Percentiles rank a stretch among this genome's conserved stretches.
Evolutionary conservation across 2,329 filamentous ascomycete species (phyloP).

Genomic region (Apiospora marii): DNA sequence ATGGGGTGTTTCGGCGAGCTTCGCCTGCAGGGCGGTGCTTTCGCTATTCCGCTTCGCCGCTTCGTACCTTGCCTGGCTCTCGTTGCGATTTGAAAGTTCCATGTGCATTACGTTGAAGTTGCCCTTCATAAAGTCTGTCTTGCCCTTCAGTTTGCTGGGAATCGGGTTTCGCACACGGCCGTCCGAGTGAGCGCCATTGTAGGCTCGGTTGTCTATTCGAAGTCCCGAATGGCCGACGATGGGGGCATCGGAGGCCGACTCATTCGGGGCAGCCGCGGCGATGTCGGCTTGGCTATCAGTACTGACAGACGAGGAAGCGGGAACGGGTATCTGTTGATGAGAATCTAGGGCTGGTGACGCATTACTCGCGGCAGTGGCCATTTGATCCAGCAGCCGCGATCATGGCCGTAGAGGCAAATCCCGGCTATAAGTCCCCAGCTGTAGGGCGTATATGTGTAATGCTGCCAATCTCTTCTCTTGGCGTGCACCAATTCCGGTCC

Average conservation of each 20-base stretch:
- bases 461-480: not conserved
- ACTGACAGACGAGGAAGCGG: slow-evolving; percentile 16
- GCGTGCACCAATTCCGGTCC: not conserved
- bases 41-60: slow-evolving; percentile 69
- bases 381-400: slow-evolving; percentile 20
- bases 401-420: slow-evolving; percentile 18
- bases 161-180: slow-evolving; percentile 64
- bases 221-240: slow-evolving; percentile 24
- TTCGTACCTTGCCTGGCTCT: slow-evolving; percentile 57
- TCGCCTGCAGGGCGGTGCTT: slow-evolving; percentile 65
- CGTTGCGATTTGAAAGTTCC: slow-evolving; percentile 54
- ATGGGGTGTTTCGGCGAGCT: slow-evolving; percentile 60
- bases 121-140: slow-evolving; percentile 62
- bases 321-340: slow-evolving; percentile 12
- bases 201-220: slow-evolving; percentile 28
- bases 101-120: slow-evolving; percentile 72
- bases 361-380: slow-evolving; percentile 25
- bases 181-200: slow-evolving; percentile 45
- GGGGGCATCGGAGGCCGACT: not conserved
- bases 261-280: not conserved
- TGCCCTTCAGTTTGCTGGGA: slow-evolving; percentile 68
- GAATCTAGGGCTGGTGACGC: slow-evolving; percentile 11
- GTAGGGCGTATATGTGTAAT: slow-evolving; percentile 6
- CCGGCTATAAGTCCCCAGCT: slow-evolving; percentile 2
- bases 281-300: not conserved